phyloP scores from a whole-genome alignment of 768 basidiomycete species.

The Termitomyces bulborhizus region DNA sequence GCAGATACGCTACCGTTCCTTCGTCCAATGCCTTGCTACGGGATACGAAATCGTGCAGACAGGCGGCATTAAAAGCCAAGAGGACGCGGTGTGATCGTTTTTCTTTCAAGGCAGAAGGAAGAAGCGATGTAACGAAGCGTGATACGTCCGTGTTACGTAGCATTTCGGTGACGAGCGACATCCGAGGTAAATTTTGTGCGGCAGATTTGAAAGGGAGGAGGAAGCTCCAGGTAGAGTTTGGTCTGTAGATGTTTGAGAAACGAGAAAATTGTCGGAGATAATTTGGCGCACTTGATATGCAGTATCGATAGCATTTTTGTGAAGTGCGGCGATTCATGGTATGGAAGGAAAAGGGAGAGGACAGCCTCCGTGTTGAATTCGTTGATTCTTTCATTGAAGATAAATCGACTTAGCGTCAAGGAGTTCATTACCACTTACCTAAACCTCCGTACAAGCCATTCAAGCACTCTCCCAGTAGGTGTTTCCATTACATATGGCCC shows the following conservation, averaged over 20 bases:
- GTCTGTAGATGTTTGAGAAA: constrained; percentile 29
- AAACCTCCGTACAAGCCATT: constrained; percentile 93
- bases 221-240: constrained; percentile 59
- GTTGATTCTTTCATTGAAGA: constrained; percentile 55
- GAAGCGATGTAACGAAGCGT: constrained; percentile 60
- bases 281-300: constrained; percentile 53
- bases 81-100: constrained; percentile 59
- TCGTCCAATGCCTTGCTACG: constrained; percentile 53
- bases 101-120: constrained; percentile 53
- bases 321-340: constrained; percentile 93
- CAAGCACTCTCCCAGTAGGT: constrained; percentile 77
- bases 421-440: constrained; percentile 46
- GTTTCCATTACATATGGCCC: constrained; percentile 79
- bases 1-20: constrained; percentile 54
- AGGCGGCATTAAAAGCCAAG: constrained; percentile 76
- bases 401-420: neutral
- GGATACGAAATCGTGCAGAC: constrained; percentile 74
- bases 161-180: constrained; percentile 74
- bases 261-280: neutral
- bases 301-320: constrained; percentile 88
- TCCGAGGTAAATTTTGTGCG: constrained; percentile 66
- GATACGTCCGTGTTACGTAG: constrained; percentile 62
- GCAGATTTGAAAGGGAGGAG: constrained; percentile 73
- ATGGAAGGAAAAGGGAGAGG: constrained; percentile 83
- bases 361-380: constrained; percentile 86